phyloP scores from a whole-genome alignment of 2,329 filamentous ascomycete genomes.

The Penicillium hesseltinei region DNA sequence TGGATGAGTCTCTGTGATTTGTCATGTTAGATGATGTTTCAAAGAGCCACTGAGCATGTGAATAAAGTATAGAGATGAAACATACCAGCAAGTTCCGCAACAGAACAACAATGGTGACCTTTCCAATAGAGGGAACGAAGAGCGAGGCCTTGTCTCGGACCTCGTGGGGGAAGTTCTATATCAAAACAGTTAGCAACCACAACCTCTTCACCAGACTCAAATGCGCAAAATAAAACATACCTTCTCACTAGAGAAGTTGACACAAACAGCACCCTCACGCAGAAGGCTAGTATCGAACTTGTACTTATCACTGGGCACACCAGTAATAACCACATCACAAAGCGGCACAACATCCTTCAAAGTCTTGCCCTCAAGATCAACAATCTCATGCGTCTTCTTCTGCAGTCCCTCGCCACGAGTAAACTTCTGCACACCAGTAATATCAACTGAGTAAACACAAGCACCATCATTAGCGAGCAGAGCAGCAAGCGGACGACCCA shows the following conservation, averaged over 20 bases:
- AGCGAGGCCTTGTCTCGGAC: constrained; percentile 96
- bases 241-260: constrained; percentile 95
- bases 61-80: constrained; percentile 21
- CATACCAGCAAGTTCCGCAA: constrained; percentile 83
- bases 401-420: constrained; percentile 84
- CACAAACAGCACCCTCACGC: constrained; percentile 90
- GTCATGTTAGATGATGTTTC: constrained; percentile 16
- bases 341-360: constrained; percentile 78
- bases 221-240: constrained; percentile 36
- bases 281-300: constrained; percentile 84
- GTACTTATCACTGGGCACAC: constrained; percentile 82
- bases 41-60: not conserved
- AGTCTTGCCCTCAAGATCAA: constrained; percentile 75
- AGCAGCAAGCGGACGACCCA: constrained; percentile 86
- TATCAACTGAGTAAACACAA: constrained; percentile 89
- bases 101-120: constrained; percentile 92
- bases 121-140: constrained; percentile 94
- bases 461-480: constrained; percentile 95
- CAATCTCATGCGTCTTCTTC: constrained; percentile 80
- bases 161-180: constrained; percentile 77
- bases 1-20: constrained; percentile 41
- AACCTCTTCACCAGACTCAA: not conserved
- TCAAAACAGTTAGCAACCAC: not conserved
- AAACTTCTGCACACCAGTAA: constrained; percentile 88
- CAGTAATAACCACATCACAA: constrained; percentile 92